A percentile compares a stretch with the other conserved stretches of the same genome.
These are phyloP conservation scores for Ceratocystis huliohia DNA, from an alignment of 2,329 filamentous ascomycete species.

Conservation along the genomic window DNA sequence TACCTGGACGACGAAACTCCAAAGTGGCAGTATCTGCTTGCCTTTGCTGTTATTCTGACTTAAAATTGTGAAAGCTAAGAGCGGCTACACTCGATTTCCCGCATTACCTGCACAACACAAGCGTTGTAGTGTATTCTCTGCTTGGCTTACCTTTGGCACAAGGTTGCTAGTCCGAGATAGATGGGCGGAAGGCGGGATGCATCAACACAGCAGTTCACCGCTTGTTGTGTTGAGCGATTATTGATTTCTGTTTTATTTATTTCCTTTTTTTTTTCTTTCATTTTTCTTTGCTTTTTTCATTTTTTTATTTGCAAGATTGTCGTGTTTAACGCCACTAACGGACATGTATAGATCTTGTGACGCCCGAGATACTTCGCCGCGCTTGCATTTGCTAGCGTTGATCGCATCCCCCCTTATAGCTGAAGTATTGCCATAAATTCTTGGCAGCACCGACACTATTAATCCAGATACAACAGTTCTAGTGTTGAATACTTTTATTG, in stretches of 20 bases:
- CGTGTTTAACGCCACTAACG: constrained; percentile 14
- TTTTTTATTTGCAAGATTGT: neutral
- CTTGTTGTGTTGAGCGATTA: neutral
- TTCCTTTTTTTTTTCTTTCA: neutral
- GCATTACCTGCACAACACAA: neutral
- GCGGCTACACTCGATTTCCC: neutral
- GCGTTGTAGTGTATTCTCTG: neutral
- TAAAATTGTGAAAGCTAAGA: neutral
- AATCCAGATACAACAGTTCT: neutral
- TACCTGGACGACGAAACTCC: neutral
- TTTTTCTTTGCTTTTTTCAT: neutral
- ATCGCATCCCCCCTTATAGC: neutral
- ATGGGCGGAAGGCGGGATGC: neutral
- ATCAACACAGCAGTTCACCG: neutral
- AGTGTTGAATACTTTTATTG: neutral
- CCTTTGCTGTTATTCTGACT: neutral
- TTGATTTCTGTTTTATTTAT: neutral
- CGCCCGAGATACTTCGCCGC: neutral
- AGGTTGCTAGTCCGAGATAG: neutral
- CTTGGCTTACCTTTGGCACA: neutral
- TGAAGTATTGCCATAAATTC: neutral
- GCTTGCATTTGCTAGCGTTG: neutral
- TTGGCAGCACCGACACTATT: neutral
- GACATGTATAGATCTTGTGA: constrained; percentile 4
- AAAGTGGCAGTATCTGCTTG: too few species aligned